These are phyloP conservation scores for Sugiyamaella neomexicana DNA, from an alignment of 1,139 yeast genomes.

Conservation along the genomic window DNA sequence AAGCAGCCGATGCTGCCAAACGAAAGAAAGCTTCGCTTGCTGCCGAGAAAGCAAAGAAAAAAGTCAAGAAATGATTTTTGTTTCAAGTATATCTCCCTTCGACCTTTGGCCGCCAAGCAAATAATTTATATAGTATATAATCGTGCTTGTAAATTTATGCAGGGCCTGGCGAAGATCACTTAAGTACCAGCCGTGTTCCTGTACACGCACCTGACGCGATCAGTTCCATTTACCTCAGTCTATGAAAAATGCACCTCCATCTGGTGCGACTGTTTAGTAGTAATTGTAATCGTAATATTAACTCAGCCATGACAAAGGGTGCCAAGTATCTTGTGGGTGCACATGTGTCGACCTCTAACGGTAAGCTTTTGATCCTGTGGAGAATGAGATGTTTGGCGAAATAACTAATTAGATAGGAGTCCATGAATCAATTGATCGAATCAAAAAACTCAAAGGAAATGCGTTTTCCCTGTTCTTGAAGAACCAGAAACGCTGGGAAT, in stretches of 20 bases:
- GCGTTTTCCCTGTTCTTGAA: conserved; percentile 89
- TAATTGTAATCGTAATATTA: neutral
- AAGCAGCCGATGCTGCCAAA: conserved; percentile 33
- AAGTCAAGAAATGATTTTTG: conserved; percentile 1
- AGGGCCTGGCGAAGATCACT: conserved; percentile 7
- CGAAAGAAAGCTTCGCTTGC: conserved; percentile 29
- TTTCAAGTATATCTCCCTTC: no score
- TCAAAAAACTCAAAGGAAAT: conserved; percentile 44
- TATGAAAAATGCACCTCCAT: neutral
- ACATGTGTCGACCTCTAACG: conserved; percentile 42
- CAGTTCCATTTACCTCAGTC: neutral
- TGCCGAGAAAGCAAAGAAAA: conserved; percentile 27
- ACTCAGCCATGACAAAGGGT: neutral
- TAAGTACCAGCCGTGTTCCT: conserved; percentile 3
- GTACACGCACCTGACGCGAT: neutral
- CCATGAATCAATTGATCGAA: conserved; percentile 59
- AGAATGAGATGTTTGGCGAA: no score
- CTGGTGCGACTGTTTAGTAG: neutral
- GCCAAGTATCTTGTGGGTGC: conserved; percentile 38
- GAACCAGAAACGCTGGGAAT: conserved; percentile 88
- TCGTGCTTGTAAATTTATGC: neutral
- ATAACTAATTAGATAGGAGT: conserved; percentile 42
- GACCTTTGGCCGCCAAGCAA: no score
- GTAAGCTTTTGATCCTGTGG: conserved; percentile 23
- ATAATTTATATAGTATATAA: no score